Evolutionary conservation across 306 rosid genomes (phyloP).

Genomic region (Myrica gale): DNA sequence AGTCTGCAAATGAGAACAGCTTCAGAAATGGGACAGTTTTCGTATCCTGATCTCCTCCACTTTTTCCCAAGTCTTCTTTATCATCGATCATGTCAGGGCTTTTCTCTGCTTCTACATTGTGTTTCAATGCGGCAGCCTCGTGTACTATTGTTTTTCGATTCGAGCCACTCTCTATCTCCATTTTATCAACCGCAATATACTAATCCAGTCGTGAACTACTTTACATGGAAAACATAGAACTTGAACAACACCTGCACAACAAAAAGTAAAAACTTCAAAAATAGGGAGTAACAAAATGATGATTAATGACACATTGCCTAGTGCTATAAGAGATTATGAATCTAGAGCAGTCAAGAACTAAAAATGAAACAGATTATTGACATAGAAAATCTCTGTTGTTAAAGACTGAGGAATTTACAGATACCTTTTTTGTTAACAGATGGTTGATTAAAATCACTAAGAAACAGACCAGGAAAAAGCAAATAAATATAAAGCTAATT

Average conservation of each 20-base stretch:
- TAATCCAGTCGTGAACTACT: neutral
- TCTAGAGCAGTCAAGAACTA: too few relatives aligned
- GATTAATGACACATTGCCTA: neutral
- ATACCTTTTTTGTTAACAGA: too few relatives aligned
- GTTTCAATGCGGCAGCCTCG: neutral
- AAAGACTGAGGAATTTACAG: too few relatives aligned
- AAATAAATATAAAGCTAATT: neutral
- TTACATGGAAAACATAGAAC: neutral
- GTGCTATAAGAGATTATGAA: neutral
- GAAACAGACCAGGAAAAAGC: neutral
- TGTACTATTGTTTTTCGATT: neutral
- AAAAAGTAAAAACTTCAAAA: neutral
- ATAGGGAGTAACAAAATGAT: neutral
- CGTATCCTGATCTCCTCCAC: neutral
- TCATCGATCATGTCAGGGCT: neutral
- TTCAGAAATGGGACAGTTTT: neutral
- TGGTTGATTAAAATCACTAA: neutral
- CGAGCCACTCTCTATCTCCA: neutral
- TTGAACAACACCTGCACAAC: neutral
- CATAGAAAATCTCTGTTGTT: too few relatives aligned
- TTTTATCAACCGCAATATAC: neutral
- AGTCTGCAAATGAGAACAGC: slow-evolving; percentile 1
- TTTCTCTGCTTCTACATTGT: neutral
- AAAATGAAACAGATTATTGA: too few relatives aligned
- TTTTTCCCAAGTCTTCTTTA: neutral